Evolutionary conservation across 1,284 basidiomycete species (phyloP), one percentile per base, ranked within the genome.

Genomic region (Phellopilus nigrolimitatus): DNA sequence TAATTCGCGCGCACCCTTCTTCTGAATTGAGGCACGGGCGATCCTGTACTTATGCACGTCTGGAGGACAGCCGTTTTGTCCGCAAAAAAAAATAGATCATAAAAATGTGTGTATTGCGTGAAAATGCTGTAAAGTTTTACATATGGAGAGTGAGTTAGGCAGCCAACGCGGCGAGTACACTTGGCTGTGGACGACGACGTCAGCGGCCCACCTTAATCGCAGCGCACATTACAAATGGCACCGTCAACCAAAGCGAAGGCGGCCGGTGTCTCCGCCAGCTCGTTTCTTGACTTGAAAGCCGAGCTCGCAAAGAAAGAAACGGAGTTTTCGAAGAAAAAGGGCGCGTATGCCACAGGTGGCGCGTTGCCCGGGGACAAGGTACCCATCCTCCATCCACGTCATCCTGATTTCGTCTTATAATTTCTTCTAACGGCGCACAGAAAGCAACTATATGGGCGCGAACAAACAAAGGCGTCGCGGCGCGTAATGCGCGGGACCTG

Each of bases 271-370:
- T 85, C 79, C 56, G 73, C 81, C 1, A 76, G 74, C 52, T 86
- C 87, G 0, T 88, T 89, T 64, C 76, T 89, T 22, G 84, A 89
- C 61, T 76, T 91, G 39, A 86, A 84, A 57, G 82, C 84, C 3
- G 82, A 88, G 53, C 68, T 91, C 0, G 73, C 79, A 1, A 85
- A 82, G 58, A 72, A 82, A 57, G 79, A 85, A 60, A 76, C 78
- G 44, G 79, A 82, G 41, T 79, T 84, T 51, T 54, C 71, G 7
- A 79, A 74, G 62, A 74, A 71, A 47, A 88, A 84, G 58, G 76
- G 75, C 13, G 67, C 75, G 81, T 4, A 75, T 75, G 58, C 68
- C 21, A 71, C 78, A 4, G 82, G 81, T 12, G 79, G 79, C 25
- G 70, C 78, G 19, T 78, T 78, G 61, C 71, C 78, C 45, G 74